Evolutionary conservation across 331 rosid species (phyloP), one percentile per base, ranked within the genome.

Genomic region (Phaseolus coccineus): DNA sequence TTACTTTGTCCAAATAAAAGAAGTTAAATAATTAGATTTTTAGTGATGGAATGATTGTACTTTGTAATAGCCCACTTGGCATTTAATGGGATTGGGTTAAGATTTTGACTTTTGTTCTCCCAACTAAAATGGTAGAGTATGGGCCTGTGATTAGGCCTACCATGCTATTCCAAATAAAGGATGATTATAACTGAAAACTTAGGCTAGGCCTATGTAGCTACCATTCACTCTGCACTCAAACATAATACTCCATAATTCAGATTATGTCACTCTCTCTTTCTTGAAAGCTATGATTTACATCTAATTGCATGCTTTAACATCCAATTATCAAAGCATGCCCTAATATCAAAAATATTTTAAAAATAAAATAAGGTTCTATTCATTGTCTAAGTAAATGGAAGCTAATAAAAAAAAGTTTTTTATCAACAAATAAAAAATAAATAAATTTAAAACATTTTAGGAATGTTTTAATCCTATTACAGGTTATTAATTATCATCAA

Each of bases 111-210:
- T 62, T 14, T 53, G 6, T 47, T 6, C 33, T 19, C 10, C 8
- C 59, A 73, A 51, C 62, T 28, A 6, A 48, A 59, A 12, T 59
- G 25, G 78, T 11, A 19, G 19, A 25, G 37, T 19, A 35, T 76
- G 84, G 84, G 79, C 70, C 64, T 76, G 70, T 80, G 44, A 69
- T 63, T 84, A 61, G 81, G 66, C 66, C 87, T 79, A 79, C 46
- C 25, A 68, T 44, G 57, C 80, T 46, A 66, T 39, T 39, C 52
- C 25, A 0, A 66, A 42, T 24, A 68, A 33, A 10, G 52, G n/a
- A 66, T 8, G 2, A 22, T 67, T 11, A 19, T 67, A 61, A 9
- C 59, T 44, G 2, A 42, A 44, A 61, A 52, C 12, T 19, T 77
- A 51, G 65, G 62, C 2, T 79, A 69, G 78, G 55, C 56, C 69